phyloP scores from a whole-genome alignment of 2,329 filamentous ascomycete genomes.

The Aspergillus calidoustus region DNA sequence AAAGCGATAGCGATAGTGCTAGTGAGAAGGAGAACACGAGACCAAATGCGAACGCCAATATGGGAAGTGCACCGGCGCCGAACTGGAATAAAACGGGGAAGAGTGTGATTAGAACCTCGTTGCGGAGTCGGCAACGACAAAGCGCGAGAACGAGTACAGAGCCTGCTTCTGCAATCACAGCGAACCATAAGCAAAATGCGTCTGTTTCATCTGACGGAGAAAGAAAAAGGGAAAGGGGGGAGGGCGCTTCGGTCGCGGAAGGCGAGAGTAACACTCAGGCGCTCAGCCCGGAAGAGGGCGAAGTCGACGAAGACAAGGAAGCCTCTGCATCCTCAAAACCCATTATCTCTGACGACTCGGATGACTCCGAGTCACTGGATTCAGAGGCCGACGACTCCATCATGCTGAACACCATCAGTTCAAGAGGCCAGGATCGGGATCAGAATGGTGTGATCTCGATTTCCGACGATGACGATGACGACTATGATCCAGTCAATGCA shows the following conservation, averaged over 20 bases:
- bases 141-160: slow-evolving; percentile 18
- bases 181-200: slow-evolving; percentile 31
- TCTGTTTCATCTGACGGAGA: slow-evolving; percentile 30
- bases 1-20: background rate
- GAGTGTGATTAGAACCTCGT: slow-evolving; percentile 47
- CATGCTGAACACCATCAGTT: slow-evolving; percentile 45
- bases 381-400: slow-evolving; percentile 49
- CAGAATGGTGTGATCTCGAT: slow-evolving; percentile 16
- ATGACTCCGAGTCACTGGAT: slow-evolving; percentile 36
- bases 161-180: background rate
- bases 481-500: background rate
- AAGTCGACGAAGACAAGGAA: slow-evolving; percentile 29
- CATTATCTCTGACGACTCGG: slow-evolving; percentile 33
- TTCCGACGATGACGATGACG: slow-evolving; percentile 3
- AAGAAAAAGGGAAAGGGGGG: background rate
- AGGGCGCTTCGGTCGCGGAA: slow-evolving; percentile 13
- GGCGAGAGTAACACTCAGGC: slow-evolving; percentile 19
- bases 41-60: slow-evolving; percentile 19
- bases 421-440: slow-evolving; percentile 16
- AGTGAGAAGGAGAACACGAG: background rate
- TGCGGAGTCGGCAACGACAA: slow-evolving; percentile 36
- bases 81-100: slow-evolving; percentile 53
- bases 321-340: slow-evolving; percentile 18
- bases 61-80: slow-evolving; percentile 30
- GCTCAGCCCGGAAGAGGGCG: slow-evolving; percentile 33